Evolutionary conservation across 23 red algal species (phyloP).

Genomic region (Agarophyton chilense): DNA sequence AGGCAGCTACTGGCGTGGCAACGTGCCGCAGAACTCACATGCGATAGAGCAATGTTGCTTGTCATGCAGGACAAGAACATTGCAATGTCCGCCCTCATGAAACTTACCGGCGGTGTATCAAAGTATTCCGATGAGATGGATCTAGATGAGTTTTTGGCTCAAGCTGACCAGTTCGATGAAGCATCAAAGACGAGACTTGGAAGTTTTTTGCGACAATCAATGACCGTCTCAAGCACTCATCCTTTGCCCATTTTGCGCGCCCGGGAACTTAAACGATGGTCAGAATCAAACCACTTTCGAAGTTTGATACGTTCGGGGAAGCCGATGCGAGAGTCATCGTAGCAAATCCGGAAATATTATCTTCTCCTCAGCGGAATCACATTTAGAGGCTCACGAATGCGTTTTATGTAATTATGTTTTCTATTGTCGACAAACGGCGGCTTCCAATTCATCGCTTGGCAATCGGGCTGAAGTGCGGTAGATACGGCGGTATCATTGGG

Average conservation of each 20-base stretch:
- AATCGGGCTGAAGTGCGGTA: not conserved
- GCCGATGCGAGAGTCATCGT: slow-evolving; percentile 23
- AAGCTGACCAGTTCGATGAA: slow-evolving; percentile 73
- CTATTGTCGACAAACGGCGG: not conserved
- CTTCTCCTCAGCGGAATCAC: not conserved
- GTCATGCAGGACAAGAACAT: slow-evolving; percentile 85
- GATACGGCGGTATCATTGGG: not conserved
- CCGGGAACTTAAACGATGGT: slow-evolving; percentile 85
- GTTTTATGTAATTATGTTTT: not conserved
- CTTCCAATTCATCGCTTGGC: not conserved
- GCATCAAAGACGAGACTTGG: slow-evolving; percentile 60
- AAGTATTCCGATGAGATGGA: slow-evolving; percentile 75
- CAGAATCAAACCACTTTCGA: slow-evolving; percentile 73
- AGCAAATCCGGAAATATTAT: not conserved
- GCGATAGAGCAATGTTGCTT: slow-evolving; percentile 95
- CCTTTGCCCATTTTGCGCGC: slow-evolving; percentile 83
- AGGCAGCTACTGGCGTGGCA: slow-evolving; percentile 76
- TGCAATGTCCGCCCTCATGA: slow-evolving; percentile 87
- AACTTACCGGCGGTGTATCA: slow-evolving; percentile 83
- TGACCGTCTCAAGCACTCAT: slow-evolving; percentile 68
- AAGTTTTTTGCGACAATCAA: slow-evolving; percentile 64
- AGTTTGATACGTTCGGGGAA: slow-evolving; percentile 62
- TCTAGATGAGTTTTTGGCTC: slow-evolving; percentile 76
- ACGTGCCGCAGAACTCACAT: slow-evolving; percentile 89
- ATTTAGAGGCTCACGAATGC: not conserved